Conservation (phyloP, 129 eudicot genomes). For the Chrysanthemum lavandulifolium region DNA sequence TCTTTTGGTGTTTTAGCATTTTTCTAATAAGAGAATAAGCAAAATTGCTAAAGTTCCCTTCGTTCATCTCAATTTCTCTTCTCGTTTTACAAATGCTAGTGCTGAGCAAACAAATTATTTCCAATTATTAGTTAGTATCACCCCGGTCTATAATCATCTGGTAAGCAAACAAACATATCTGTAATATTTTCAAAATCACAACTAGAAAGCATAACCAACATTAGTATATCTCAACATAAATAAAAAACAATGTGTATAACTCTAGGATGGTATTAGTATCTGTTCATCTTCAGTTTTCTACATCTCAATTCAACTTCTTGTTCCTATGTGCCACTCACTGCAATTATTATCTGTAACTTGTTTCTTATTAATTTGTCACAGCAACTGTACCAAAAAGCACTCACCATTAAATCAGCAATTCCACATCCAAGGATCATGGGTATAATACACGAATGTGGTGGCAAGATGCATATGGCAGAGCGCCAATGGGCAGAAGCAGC, state of each 20-base stretch:
- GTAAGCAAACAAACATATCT: too few species aligned
- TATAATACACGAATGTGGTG: conserved; percentile 97
- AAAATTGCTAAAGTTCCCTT: too few species aligned
- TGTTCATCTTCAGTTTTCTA: not conserved
- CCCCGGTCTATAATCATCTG: too few species aligned
- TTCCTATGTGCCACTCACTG: not conserved
- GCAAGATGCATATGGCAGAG: conserved; percentile 99
- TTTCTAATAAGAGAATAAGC: too few species aligned
- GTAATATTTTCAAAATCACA: too few species aligned
- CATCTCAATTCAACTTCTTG: not conserved
- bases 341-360: conserved; percentile 1
- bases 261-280: not conserved
- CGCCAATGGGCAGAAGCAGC: conserved; percentile 99
- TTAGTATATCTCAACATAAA: not conserved
- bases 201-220: too few species aligned
- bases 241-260: too few species aligned
- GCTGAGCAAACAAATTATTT: not conserved
- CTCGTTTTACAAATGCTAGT: too few species aligned
- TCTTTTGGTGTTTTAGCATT: too few species aligned
- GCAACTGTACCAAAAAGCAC: conserved; percentile 94
- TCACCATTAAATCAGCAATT: conserved; percentile 91
- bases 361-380: conserved; percentile 28
- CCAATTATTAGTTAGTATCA: not conserved
- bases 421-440: conserved; percentile 99
- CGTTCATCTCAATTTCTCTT: too few species aligned